Evolutionary conservation across 2,329 filamentous ascomycete species (phyloP).

Genomic region (Zymoseptoria tritici): DNA sequence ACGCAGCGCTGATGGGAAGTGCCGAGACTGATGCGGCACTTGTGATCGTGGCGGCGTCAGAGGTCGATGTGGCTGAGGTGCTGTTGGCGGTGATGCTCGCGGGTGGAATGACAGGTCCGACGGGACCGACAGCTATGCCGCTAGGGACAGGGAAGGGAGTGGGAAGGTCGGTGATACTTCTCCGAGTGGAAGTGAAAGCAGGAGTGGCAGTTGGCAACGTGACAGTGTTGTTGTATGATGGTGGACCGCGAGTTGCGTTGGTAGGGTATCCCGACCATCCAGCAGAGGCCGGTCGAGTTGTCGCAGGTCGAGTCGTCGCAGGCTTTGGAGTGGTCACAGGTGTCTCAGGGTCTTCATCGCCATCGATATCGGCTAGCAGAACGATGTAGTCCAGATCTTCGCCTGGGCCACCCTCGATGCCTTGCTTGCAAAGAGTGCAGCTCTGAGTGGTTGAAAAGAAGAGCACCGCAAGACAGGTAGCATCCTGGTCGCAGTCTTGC

Average conservation of each 20-base stretch:
- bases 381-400: conserved; percentile 11
- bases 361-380: conserved; percentile 14
- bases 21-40: conserved; percentile 2
- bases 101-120: conserved; percentile 2
- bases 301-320: not conserved
- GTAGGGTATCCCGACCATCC: not conserved
- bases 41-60: conserved; percentile 1
- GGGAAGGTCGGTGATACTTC: conserved; percentile 13
- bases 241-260: not conserved
- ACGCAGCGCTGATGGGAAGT: conserved; percentile 3
- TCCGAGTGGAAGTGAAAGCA: not conserved
- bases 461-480: conserved; percentile 18
- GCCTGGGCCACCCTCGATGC: conserved; percentile 7
- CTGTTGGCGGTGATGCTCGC: conserved; percentile 1
- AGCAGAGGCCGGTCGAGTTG: not conserved
- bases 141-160: conserved; percentile 6
- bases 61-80: conserved; percentile 3
- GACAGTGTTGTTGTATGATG: not conserved
- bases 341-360: conserved; percentile 3
- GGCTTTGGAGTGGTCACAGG: not conserved
- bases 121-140: not conserved
- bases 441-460: conserved; percentile 12
- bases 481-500: conserved; percentile 20
- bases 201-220: not conserved
- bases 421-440: conserved; percentile 20